Evolutionary conservation across 768 basidiomycete species (phyloP), one percentile per base, ranked within the genome.

Genomic region (Termitomyces sp.): DNA sequence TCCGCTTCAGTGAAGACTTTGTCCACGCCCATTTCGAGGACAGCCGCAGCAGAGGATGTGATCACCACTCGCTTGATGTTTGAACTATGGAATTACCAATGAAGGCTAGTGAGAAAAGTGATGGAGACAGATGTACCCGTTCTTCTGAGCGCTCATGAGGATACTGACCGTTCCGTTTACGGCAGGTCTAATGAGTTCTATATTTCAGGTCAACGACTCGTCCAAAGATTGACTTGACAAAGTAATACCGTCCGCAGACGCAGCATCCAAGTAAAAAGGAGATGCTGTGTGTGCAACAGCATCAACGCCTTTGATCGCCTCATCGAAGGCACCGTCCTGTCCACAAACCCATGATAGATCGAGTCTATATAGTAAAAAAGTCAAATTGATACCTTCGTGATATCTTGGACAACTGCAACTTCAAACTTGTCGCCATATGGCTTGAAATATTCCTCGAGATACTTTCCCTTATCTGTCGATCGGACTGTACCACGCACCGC

Each of bases 111-210:
- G 15, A 0, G 9, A 17, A n/a, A 28, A 48, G 2, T 10, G 37
- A 11, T 17, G 9, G 3, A 1, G 19, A 38, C 4, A 17, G 10
- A 60, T 70, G 21, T 59, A 84, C 81, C 74, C 77, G 60, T 81
- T 64, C 66, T 82, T 84, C 54, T 79, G 65, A 9, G 82, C 78
- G 44, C 82, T 82, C 58, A 81, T 70, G 26, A 93, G 71, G 14
- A 92, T 73, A 6, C 82, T 76, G 1, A 80, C 62, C 0, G 90
- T 92, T 1, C 91, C 90, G 3, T 81, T 71, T 3, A 92, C 79
- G 26, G 91, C 91, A 5, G 91, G 91, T 17, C 67, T 68, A 59
- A 90, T 83, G 40, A 89, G 62, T 58, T 88, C 85, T 86, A 45
- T 35, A 11, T n/a, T 5, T 26, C 21, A 3, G 14, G 21, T 54